Evolutionary conservation across 2,329 filamentous ascomycete species (phyloP), one percentile per base, ranked within the genome.

Genomic region (Ophiostoma sp.): DNA sequence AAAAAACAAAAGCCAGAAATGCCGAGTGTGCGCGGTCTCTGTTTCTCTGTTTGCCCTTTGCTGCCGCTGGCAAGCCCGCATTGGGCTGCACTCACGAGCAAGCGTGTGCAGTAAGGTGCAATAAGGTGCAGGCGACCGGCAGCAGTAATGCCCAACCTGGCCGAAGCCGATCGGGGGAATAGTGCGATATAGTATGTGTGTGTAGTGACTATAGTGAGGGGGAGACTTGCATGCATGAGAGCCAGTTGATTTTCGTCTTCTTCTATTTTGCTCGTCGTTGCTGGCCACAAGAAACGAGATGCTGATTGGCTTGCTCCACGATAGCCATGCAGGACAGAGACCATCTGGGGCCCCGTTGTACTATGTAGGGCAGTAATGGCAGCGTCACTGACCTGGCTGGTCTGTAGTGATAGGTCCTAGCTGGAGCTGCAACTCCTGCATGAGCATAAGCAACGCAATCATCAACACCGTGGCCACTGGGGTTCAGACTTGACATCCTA

Each of bases 341-440:
- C 44, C 44, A 20, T 48, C 17, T 48, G 44, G 44, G 44, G 5
- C 44, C 44, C 36, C 36, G 36, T 39, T 17, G 44, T n/a, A n/a
- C n/a, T n/a, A n/a, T n/a, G n/a, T 48, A 48, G 52, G 52, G 27
- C 52, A 17, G 52, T 57, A n/a, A n/a, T 57, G 13, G 15, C 17
- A 11, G 60, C 70, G 52, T 52, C 66, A 72, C 71, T 73, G 72
- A 73, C 72, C 69, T 73, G 72, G 64, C 69, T 27, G 65, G 36
- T 41, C 41, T 69, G 70, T 69, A 67, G 70, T 71, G 71, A 70
- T 31, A 31, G 57, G 57, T 4, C 54, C 54, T 60, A 17, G 44
- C 17, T 5, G 44, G 44, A 20, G 27, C 39, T 41, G 10, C 27
- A 35, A n/a, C 15, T 17, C 15, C 5, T 6, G 44, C 17, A 48